phyloP scores from a whole-genome alignment of 1,284 basidiomycete species.

The Cryptococcus amylolentus region DNA sequence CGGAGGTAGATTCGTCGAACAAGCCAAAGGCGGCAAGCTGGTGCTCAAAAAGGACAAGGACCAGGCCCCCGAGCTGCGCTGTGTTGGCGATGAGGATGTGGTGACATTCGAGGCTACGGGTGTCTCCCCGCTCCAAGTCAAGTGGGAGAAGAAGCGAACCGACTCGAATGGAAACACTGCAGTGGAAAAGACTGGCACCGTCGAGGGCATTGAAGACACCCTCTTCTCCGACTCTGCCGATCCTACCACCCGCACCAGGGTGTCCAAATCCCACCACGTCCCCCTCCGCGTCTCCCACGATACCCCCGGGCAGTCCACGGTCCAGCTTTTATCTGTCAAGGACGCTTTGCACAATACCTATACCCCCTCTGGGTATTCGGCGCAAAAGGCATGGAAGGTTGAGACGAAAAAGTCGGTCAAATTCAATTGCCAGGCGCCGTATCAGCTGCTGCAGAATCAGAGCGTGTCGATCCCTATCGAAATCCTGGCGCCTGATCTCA shows the following conservation, averaged over 20 bases:
- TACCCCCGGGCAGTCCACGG: constrained; percentile 50
- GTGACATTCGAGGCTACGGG: constrained; percentile 67
- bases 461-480: constrained; percentile 28
- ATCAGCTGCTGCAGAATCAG: constrained; percentile 62
- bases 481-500: constrained; percentile 16
- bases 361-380: constrained; percentile 25
- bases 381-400: constrained; percentile 64
- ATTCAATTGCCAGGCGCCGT: constrained; percentile 69
- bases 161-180: constrained; percentile 27
- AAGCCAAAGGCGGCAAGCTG: constrained; percentile 20
- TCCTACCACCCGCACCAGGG: constrained; percentile 26
- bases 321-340: constrained; percentile 38
- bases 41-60: constrained; percentile 45
- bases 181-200: constrained; percentile 61
- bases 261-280: constrained; percentile 39
- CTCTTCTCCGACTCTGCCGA: constrained; percentile 22
- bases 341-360: constrained; percentile 55
- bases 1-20: constrained; percentile 49
- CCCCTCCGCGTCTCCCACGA: constrained; percentile 38
- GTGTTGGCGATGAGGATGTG: constrained; percentile 65
- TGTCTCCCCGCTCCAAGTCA: constrained; percentile 71
- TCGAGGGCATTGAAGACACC: constrained; percentile 73
- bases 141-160: constrained; percentile 67
- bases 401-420: constrained; percentile 70
- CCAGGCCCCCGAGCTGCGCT: constrained; percentile 55